Evolutionary conservation across 2,329 filamentous ascomycete genomes (phyloP).

Genomic region (Elsinoe fawcettii): DNA sequence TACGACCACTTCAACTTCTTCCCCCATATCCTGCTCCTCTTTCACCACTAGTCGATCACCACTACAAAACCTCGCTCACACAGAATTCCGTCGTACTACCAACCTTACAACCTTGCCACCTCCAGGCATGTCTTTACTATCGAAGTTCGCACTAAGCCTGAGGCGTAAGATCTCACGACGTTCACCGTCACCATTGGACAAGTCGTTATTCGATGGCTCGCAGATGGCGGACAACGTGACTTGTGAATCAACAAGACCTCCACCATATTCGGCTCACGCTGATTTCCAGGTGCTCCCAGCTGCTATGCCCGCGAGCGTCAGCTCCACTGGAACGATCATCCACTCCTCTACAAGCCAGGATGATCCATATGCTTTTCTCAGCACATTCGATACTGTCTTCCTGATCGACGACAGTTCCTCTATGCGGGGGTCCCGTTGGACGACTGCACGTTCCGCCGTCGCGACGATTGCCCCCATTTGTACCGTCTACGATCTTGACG

Average conservation of each 20-base stretch:
- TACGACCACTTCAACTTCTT: background rate
- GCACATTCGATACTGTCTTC: constrained; percentile 77
- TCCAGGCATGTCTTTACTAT: background rate
- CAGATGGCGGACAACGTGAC: background rate
- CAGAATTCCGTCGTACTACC: background rate
- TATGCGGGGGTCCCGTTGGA: constrained; percentile 71
- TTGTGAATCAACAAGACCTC: background rate
- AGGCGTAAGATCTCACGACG: background rate
- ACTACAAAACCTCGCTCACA: background rate
- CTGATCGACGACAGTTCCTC: constrained; percentile 87
- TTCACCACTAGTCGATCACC: constrained; percentile 4
- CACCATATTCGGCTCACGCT: constrained; percentile 23
- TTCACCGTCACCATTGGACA: background rate
- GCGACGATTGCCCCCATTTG: constrained; percentile 72
- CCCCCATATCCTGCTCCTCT: background rate
- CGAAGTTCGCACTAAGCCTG: background rate
- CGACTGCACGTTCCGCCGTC: constrained; percentile 63
- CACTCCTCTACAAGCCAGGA: constrained; percentile 36
- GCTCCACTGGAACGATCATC: constrained; percentile 21
- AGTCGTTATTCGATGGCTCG: background rate
- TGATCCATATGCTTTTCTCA: constrained; percentile 68
- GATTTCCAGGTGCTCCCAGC: constrained; percentile 39
- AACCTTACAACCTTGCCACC: background rate
- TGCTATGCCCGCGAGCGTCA: constrained; percentile 26
- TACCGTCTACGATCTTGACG: constrained; percentile 68